Evolutionary conservation across 345 rosid genomes (phyloP), one percentile per base, ranked within the genome.

Genomic region (Mangifera indica): DNA sequence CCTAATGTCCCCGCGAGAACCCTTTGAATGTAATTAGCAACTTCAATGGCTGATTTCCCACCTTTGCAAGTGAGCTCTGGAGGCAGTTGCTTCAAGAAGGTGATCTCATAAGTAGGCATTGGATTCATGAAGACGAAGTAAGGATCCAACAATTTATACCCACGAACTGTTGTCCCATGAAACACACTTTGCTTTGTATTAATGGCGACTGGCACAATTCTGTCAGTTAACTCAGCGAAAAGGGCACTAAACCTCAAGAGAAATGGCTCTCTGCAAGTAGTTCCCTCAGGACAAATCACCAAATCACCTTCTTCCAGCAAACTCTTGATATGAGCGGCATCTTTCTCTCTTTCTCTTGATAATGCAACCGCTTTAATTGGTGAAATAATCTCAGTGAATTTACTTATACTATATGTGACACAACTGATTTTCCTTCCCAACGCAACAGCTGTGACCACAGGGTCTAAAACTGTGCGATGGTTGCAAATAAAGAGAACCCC

Each of bases 61-160:
- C 96, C 96, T 67, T 76, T 82, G 77, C 92, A 88, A 5, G 98
- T 92, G 17, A 92, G 84, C 77, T 90, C 98, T 0, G 61, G 54
- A 0, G 99, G 99, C 65, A 95, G 78, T 78, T 88, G 93, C 72
- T 88, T 87, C 78, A 92, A 82, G 87, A 95, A 91, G 4, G 99
- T 95, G 79, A 92, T 86, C 91, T 95, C 98, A 54, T 80, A 95
- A 2, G 90, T 84, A 0, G 99, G 99, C 82, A 75, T 77, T 0
- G 99, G 99, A 54, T 93, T 93, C 98, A 93, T 93, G 85, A 91
- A 91, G 66, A 84, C 93, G 15, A 91, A 93, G 62, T 91, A 93
- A 12, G 98, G 98, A 65, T 93, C 98, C 80, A 91, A 77, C 72
- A 88, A 21, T 77, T 93, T 93, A 78, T 85, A 71, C 24, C 98